Conservation (phyloP, 2,329 filamentous ascomycete genomes). For the Venturiaceae sp. region DNA sequence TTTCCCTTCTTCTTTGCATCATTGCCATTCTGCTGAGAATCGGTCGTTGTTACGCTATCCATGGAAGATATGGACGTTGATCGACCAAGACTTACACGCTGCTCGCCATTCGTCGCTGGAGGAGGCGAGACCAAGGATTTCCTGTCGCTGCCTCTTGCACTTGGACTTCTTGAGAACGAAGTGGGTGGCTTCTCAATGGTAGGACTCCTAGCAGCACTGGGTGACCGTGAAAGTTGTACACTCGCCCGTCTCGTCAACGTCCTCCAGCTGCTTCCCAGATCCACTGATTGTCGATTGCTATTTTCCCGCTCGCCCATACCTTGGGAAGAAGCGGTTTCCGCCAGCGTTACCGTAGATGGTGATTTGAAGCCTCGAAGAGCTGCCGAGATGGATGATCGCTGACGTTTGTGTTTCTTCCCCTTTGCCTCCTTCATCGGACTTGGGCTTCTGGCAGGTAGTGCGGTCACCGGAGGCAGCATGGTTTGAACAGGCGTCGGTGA, state of each 20-base stretch:
- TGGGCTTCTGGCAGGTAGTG: neutral
- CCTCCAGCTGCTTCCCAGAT: neutral
- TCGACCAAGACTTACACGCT: neutral
- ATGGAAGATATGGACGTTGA: slow-evolving; percentile 3
- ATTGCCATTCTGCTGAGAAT: slow-evolving; percentile 25
- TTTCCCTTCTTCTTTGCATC: slow-evolving; percentile 45
- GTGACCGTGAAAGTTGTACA: neutral
- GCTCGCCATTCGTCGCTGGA: slow-evolving; percentile 17
- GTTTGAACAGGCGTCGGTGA: neutral
- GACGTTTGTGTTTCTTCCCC: neutral
- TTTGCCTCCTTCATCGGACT: neutral
- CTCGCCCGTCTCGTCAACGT: neutral
- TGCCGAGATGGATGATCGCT: slow-evolving; percentile 1
- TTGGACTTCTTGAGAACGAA: neutral
- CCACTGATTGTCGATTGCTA: neutral
- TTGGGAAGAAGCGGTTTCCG: neutral
- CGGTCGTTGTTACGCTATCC: neutral
- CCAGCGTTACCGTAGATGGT: neutral
- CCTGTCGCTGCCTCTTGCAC: neutral
- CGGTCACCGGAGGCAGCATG: neutral
- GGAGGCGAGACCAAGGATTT: slow-evolving; percentile 5
- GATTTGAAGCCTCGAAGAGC: neutral
- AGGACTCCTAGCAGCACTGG: neutral
- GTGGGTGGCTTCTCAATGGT: neutral
- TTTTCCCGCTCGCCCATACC: neutral